Percentiles rank a stretch among this genome's conserved stretches.
Conservation (phyloP, 73 alveolate species). For the Paramecium octaurelia region DNA sequence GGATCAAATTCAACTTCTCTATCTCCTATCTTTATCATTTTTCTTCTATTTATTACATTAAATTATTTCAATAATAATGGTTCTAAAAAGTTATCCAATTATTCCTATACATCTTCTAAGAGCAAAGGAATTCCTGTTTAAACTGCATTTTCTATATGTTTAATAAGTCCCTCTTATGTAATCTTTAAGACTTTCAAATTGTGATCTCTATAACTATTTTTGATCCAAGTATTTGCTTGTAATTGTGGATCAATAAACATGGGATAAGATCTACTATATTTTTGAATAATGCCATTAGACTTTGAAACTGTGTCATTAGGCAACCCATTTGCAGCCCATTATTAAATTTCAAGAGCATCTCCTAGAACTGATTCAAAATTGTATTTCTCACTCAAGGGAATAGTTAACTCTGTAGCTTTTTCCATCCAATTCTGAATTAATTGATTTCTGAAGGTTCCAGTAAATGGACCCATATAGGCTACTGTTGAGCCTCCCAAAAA, state of each 20-base stretch:
- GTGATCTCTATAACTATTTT: conserved; percentile 71
- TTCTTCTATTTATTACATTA: conserved; percentile 72
- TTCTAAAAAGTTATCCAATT: conserved; percentile 85
- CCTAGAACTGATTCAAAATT: conserved; percentile 83
- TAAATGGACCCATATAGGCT: conserved; percentile 92
- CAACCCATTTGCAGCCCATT: conserved; percentile 94
- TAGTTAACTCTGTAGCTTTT: conserved; percentile 73
- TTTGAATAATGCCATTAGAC: conserved; percentile 88
- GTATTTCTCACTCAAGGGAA: conserved; percentile 76
- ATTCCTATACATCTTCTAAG: conserved; percentile 87
- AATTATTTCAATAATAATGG: conserved; percentile 78
- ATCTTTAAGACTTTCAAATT: conserved; percentile 72
- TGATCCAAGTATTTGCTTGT: conserved; percentile 93
- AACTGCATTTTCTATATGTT: conserved; percentile 74
- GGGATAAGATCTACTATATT: conserved; percentile 84
- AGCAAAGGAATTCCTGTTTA: conserved; percentile 75
- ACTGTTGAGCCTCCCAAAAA: conserved; percentile 90
- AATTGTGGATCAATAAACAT: conserved; percentile 94
- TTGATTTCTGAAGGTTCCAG: conserved; percentile 86
- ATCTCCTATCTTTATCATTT: conserved; percentile 86
- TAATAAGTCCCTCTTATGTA: conserved; percentile 71
- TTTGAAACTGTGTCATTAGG: conserved; percentile 97
- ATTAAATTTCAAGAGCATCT: conserved; percentile 92
- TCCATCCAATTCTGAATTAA: conserved; percentile 77
- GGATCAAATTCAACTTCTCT: conserved; percentile 87